Base-by-base conservation (phyloP, 2,329 filamentous ascomycete genomes). In the Fusarium papillatum region DNA sequence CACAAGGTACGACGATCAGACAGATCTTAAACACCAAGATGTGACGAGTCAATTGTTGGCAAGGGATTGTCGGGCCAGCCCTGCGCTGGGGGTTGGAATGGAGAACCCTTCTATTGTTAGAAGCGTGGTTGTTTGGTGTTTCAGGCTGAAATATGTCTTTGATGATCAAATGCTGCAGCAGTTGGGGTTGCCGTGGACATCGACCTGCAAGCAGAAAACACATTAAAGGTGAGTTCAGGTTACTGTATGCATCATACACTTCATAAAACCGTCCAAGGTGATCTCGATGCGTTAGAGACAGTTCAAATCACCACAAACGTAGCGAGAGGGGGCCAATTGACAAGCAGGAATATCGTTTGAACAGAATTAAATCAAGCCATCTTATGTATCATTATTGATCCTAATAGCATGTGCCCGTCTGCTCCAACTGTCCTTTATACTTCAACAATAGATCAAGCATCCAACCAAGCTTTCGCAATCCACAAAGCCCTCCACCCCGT, bases 401-500 rank as follows among this genome's bases (percentile, higher is more conserved):
- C 36, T 14, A 38, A 38, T 38, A 38, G 14, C 36, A 38, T 38
- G 14, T 38, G 34, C 34, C 34, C 34, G 34, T 36, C 34, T 36
- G 34, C 34, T 36, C 34, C 14, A 36, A 36, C 36, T 38, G 36
- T 38, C 36, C 14, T 38, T 38, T 38, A 14, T 38, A 2, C 36
- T 38, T 38, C 36, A 16, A 38, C 36, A 38, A 16, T 38, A 16
- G 36, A 38, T 81, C 36, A 79, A 79, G 14, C 69, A 78, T 55
- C 50, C 19, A 55, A 14, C 50, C 50, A 10, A 80, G 76, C 4
- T 59, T 81, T 11, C 76, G 82, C 81, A 19, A 75, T 69, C 5
- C 80, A 82, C 62, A 76, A 78, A 4, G 79, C 73, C n/a, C 53
- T 80, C 34, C 36, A 55, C 26, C n/a, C 14, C 11, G 26, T 31